A percentile compares a stretch with the other conserved stretches of the same genome.
phyloP scores from a whole-genome alignment of 768 basidiomycete species.

The Chalciporus chontae region DNA sequence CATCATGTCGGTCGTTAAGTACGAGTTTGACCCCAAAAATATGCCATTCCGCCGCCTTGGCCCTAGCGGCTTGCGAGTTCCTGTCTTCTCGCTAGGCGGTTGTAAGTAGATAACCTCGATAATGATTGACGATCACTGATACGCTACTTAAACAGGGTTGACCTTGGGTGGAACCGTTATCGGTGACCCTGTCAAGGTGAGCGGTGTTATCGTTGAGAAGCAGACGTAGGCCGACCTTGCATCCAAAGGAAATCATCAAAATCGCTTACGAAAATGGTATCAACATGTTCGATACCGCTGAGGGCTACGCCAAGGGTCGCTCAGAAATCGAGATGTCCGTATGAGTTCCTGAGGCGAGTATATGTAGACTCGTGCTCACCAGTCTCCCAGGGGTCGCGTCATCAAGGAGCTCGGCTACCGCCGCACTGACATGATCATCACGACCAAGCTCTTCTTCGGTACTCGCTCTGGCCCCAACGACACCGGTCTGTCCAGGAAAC shows the following conservation, averaged over 20 bases:
- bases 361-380: not conserved
- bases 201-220: not conserved
- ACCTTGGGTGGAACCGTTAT: conserved; percentile 45
- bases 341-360: not conserved
- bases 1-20: conserved; percentile 23
- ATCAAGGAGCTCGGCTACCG: conserved; percentile 51
- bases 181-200: conserved; percentile 50
- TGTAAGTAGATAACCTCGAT: conserved; percentile 28
- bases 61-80: conserved; percentile 45
- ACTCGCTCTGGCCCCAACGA: conserved; percentile 45
- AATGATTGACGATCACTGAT: not conserved
- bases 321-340: conserved; percentile 52
- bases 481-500: conserved; percentile 33
- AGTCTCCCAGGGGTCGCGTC: conserved; percentile 41
- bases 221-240: not conserved
- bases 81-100: conserved; percentile 50
- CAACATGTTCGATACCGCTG: conserved; percentile 49
- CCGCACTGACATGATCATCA: conserved; percentile 48
- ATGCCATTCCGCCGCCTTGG: conserved; percentile 44
- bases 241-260: conserved; percentile 47
- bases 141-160: conserved; percentile 30
- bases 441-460: conserved; percentile 60
- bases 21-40: conserved; percentile 37
- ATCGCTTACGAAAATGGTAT: conserved; percentile 50
- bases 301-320: conserved; percentile 42